Percentiles rank a stretch among this genome's conserved stretches.
Evolutionary conservation across 805 yeast species (phyloP).

Genomic region (Cyberlindnera nakhonratchasimensis): DNA sequence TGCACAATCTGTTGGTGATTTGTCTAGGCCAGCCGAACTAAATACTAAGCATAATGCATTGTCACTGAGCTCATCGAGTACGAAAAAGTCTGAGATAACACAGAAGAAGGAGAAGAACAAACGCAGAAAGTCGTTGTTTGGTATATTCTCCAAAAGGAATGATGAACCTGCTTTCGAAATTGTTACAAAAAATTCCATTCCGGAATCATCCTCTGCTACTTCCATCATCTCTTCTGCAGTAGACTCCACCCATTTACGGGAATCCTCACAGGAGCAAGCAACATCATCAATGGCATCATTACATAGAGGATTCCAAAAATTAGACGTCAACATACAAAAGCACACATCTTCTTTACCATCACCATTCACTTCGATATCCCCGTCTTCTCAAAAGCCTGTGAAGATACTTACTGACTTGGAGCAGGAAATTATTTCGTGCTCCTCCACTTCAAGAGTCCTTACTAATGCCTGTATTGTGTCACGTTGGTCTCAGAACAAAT

Average conservation of each 20-base stretch:
- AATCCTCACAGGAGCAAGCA: background rate
- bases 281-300: slow-evolving; percentile 14
- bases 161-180: slow-evolving; percentile 26
- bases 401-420: slow-evolving; percentile 10
- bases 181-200: slow-evolving; percentile 17
- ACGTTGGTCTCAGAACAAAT: slow-evolving; percentile 23
- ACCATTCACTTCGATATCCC: slow-evolving; percentile 5
- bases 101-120: slow-evolving; percentile 14
- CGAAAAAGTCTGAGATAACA: slow-evolving; percentile 2
- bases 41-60: background rate
- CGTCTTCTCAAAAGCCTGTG: background rate
- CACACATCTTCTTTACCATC: slow-evolving; percentile 4
- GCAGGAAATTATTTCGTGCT: slow-evolving; percentile 2
- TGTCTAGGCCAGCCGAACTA: slow-evolving; percentile 1
- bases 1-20: slow-evolving; percentile 11
- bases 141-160: slow-evolving; percentile 19
- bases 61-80: background rate
- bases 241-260: background rate
- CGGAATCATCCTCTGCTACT: background rate
- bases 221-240: background rate
- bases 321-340: slow-evolving; percentile 1
- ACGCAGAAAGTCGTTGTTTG: slow-evolving; percentile 26
- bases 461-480: slow-evolving; percentile 21
- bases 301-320: slow-evolving; percentile 9
- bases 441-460: slow-evolving; percentile 3